Percentiles rank a stretch among this genome's conserved stretches.
These are phyloP conservation scores for Isoetes taiwanensis DNA, from an alignment of 75 land plant species.

Conservation along the genomic window DNA sequence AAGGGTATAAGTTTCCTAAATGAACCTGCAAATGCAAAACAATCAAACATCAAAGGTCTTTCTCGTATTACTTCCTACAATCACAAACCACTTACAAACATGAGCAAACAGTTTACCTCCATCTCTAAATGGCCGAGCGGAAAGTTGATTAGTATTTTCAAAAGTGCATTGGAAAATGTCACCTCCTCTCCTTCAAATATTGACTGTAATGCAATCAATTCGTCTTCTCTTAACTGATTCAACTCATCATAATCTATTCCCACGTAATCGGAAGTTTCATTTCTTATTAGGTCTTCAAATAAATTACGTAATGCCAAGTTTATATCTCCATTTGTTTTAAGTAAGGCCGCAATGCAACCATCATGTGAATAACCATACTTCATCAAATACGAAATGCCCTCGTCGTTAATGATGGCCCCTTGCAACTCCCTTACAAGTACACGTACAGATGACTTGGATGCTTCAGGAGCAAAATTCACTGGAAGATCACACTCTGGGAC, in stretches of 20 bases:
- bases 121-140: constrained; percentile 14
- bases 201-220: constrained; percentile 18
- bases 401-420: too few species aligned
- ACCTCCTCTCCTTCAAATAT: constrained; percentile 20
- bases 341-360: constrained; percentile 15
- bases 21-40: constrained; percentile 17
- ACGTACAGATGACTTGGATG: constrained; percentile 26
- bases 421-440: constrained; percentile 14
- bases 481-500: constrained; percentile 24
- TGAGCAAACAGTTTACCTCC: constrained; percentile 15
- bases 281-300: constrained; percentile 1
- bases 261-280: not conserved
- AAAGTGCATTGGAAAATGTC: not conserved
- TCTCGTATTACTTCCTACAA: too few species aligned
- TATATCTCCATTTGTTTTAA: constrained; percentile 15
- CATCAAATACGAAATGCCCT: constrained; percentile 1
- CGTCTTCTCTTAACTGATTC: constrained; percentile 15
- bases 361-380: constrained; percentile 19
- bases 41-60: not conserved
- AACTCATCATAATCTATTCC: not conserved
- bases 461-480: constrained; percentile 20
- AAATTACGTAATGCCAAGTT: constrained; percentile 15
- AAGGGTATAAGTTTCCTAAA: constrained; percentile 19
- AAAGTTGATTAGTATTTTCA: constrained; percentile 12
- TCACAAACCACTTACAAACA: not conserved